phyloP scores from a whole-genome alignment of 1,284 basidiomycete genomes.

The Cutaneotrichosporon cyanovorans region DNA sequence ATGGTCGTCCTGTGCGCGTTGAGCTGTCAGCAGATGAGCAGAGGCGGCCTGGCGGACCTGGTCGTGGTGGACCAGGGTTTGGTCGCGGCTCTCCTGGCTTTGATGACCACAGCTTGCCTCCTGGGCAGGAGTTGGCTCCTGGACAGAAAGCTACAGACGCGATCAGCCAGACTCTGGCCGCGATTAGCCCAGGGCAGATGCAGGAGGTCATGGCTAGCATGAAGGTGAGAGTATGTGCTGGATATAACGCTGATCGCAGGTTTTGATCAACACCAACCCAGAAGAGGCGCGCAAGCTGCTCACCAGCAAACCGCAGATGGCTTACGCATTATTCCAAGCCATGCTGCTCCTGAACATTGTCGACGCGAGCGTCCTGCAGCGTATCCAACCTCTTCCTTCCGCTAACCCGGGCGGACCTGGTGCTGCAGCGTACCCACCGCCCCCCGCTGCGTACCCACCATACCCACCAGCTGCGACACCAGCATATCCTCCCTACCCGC shows the following conservation, averaged over 20 bases:
- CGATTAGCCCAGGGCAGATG: slow-evolving; percentile 72
- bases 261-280: slow-evolving; percentile 78
- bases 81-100: slow-evolving; percentile 43
- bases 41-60: slow-evolving; percentile 17
- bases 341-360: slow-evolving; percentile 92
- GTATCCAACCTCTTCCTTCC: slow-evolving; percentile 33
- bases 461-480: slow-evolving; percentile 39
- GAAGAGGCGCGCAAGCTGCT: slow-evolving; percentile 80
- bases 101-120: slow-evolving; percentile 55
- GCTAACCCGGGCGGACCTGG: slow-evolving; percentile 16
- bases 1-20: slow-evolving; percentile 73
- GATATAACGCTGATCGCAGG: slow-evolving; percentile 16
- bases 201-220: slow-evolving; percentile 95
- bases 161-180: slow-evolving; percentile 80
- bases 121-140: slow-evolving; percentile 66
- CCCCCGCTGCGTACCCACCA: slow-evolving; percentile 15
- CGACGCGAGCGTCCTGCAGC: slow-evolving; percentile 60
- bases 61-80: slow-evolving; percentile 13
- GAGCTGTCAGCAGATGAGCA: slow-evolving; percentile 57
- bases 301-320: slow-evolving; percentile 77
- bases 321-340: slow-evolving; percentile 94
- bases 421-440: slow-evolving; percentile 25
- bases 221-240: slow-evolving; percentile 60
- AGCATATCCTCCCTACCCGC: slow-evolving; percentile 16
- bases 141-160: slow-evolving; percentile 73